These are phyloP conservation scores for Piper longum DNA, from an alignment of 164 flowering plant species.

Conservation along the genomic window DNA sequence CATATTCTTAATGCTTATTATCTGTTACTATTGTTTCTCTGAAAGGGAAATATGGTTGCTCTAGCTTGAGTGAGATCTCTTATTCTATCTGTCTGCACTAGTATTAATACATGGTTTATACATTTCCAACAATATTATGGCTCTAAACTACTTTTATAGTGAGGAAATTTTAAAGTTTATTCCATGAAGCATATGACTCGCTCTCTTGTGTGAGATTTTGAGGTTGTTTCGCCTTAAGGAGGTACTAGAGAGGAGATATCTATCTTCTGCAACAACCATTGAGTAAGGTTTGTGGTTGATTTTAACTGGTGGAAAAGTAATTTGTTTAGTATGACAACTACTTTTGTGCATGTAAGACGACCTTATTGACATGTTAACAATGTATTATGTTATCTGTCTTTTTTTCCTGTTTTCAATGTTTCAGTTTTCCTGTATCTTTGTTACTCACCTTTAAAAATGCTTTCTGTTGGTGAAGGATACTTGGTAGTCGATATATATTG, in stretches of 20 bases:
- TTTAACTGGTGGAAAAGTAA: not conserved
- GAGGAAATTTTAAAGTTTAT: slow-evolving; percentile 3
- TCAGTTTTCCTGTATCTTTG: too few relatives aligned
- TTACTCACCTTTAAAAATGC: too few relatives aligned
- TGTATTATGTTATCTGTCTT: not conserved
- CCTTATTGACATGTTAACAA: not conserved
- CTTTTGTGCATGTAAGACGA: not conserved
- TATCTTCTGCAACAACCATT: slow-evolving; percentile 9
- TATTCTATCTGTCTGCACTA: not conserved
- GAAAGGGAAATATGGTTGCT: not conserved
- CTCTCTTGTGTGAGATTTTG: slow-evolving; percentile 6
- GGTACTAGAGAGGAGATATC: slow-evolving; percentile 12
- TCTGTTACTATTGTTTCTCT: not conserved
- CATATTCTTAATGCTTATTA: not conserved
- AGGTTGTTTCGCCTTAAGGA: slow-evolving; percentile 5
- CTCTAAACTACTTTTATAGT: not conserved
- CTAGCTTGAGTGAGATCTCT: not conserved
- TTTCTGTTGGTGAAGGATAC: too few relatives aligned
- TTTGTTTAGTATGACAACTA: not conserved
- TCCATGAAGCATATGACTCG: slow-evolving; percentile 5
- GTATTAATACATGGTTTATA: too few relatives aligned
- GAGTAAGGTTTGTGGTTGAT: slow-evolving; percentile 10
- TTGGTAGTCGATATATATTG: too few relatives aligned
- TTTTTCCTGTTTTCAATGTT: too few relatives aligned
- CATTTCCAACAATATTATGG: not conserved